Conservation (phyloP, 169 alveolate genomes). For the Plasmodium ovale region DNA sequence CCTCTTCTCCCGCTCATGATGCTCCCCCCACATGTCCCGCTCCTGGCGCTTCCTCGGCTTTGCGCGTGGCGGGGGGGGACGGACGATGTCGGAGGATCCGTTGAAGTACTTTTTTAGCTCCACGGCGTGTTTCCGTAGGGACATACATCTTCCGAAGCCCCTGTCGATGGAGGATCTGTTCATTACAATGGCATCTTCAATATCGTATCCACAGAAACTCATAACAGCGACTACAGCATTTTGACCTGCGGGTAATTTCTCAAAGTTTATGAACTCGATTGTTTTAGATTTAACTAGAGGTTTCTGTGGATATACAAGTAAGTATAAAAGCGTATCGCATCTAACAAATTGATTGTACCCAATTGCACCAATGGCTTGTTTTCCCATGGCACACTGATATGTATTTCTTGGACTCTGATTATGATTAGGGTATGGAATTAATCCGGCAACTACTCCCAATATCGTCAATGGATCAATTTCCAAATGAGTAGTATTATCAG, state of each 20-base stretch:
- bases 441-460: slow-evolving; percentile 99
- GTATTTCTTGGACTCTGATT: slow-evolving; percentile 99
- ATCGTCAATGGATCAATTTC: slow-evolving; percentile 98
- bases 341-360: slow-evolving; percentile 96
- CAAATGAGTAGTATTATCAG: slow-evolving; percentile 96
- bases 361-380: slow-evolving; percentile 99
- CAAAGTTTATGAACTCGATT: slow-evolving; percentile 96
- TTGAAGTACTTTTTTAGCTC: slow-evolving; percentile 87
- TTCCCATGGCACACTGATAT: slow-evolving; percentile 99
- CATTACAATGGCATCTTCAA: slow-evolving; percentile 99
- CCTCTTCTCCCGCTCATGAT: no score
- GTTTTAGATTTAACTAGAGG: slow-evolving; percentile 98
- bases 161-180: slow-evolving; percentile 98
- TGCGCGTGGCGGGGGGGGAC: slow-evolving; percentile 62
- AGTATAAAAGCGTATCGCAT: slow-evolving; percentile 94
- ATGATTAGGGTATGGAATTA: slow-evolving; percentile 99
- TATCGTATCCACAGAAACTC: slow-evolving; percentile 99
- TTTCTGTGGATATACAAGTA: slow-evolving; percentile 97
- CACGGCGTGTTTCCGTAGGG: slow-evolving; percentile 84
- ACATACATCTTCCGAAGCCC: slow-evolving; percentile 97
- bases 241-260: slow-evolving; percentile 99
- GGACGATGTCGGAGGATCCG: slow-evolving; percentile 85
- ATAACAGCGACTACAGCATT: slow-evolving; percentile 99
- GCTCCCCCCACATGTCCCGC: slow-evolving; percentile 2
- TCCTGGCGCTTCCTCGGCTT: slow-evolving; percentile 45